These are phyloP conservation scores for Cenchrus americanus DNA, from an alignment of 176 grass and related monocot genomes.

Conservation along the genomic window DNA sequence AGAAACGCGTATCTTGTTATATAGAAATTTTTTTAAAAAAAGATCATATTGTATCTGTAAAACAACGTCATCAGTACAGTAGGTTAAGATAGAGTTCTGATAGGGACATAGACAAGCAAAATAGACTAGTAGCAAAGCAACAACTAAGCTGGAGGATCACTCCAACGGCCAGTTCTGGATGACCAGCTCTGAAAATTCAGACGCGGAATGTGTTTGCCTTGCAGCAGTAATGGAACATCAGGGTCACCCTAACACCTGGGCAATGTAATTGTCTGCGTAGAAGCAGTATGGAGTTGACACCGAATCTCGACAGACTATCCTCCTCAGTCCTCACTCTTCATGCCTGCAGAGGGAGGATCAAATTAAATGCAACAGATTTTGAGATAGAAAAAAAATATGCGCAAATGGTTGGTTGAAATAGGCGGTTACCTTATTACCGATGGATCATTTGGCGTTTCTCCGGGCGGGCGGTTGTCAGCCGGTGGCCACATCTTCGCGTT, in stretches of 20 bases:
- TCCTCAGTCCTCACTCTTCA: not conserved
- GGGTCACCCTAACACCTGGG: not conserved
- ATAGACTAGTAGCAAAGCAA: not conserved
- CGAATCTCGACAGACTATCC: not conserved
- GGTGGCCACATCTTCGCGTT: no score
- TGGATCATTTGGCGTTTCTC: not conserved
- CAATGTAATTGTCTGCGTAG: not conserved
- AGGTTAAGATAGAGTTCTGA: not conserved
- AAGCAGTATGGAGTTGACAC: not conserved
- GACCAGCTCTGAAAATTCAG: conserved; percentile 12
- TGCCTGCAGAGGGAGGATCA: not conserved
- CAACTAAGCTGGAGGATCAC: not conserved
- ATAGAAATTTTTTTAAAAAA: not conserved
- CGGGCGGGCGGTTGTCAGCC: no score
- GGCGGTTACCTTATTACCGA: not conserved
- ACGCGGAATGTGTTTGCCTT: not conserved
- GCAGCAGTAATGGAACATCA: not conserved
- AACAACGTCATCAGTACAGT: not conserved
- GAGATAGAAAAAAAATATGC: no score
- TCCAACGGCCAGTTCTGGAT: not conserved
- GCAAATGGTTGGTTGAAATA: not conserved
- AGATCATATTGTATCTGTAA: not conserved
- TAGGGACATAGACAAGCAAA: not conserved
- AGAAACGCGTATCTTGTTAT: not conserved
- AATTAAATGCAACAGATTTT: not conserved